Evolutionary conservation across 148 eudicot genomes (phyloP), one percentile per base, ranked within the genome.

Genomic region (Rhododendron griersonianum): DNA sequence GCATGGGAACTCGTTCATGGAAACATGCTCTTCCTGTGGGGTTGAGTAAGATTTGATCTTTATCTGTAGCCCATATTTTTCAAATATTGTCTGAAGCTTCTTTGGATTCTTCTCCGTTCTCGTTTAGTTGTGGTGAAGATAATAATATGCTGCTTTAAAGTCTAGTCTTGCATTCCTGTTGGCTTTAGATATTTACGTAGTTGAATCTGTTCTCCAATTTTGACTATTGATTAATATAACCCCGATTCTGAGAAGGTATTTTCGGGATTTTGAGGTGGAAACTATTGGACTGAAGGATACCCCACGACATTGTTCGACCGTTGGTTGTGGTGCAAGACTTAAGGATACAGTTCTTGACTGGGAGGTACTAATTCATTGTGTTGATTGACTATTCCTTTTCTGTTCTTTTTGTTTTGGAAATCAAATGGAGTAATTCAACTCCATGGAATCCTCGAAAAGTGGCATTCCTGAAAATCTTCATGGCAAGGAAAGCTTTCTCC

Each of bases 191-290:
- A 81, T 21, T n/a, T 33, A 71, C 5, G 48, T 35, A 33, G 47
- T 63, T 35, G 87, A 50, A n/a, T 80, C 51, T 37, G 48, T 19
- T 59, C 33, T 57, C 18, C 16, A 21, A 21, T 37, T 57, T 59
- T 81, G 53, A 48, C 73, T 19, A 9, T 84, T 84, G 85, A 84
- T 19, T n/a, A 28, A 48, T 30, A 47, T 69, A 74, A 33, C 3
- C 21, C 77, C 0, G 59, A 82, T 50, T 50, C 19, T 85, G 35
- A 91, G 89, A 86, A 97, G 98, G 92, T 97, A 94, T 89, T 53
- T 94, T 87, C 96, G 99, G 67, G 99, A 97, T 89, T 97, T 97
- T 87, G 99, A 97, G 90, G 90, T 97, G 83, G 99, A 97, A 89
- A 94, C 98, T 59, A 93, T 97, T 79, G 99, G 99, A 83, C 86